Evolutionary conservation across 148 eudicot genomes (phyloP).

Genomic region (Bassia scoparia): DNA sequence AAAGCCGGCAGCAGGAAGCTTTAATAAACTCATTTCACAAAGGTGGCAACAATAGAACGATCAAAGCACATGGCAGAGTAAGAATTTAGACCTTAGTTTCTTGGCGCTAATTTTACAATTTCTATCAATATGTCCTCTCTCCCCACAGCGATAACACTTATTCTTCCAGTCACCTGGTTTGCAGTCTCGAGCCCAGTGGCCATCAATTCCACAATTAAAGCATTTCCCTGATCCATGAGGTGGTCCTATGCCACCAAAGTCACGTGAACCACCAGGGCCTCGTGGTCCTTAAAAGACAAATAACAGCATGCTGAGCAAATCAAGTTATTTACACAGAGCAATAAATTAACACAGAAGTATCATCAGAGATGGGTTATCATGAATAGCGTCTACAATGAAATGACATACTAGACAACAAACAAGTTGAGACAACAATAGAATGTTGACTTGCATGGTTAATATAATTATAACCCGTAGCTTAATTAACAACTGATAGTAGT

Average conservation of each 20-base stretch:
- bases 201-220: constrained; percentile 95
- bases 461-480: no score
- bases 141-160: constrained; percentile 95
- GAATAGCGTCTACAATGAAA: no score
- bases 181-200: constrained; percentile 97
- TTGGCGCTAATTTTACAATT: constrained; percentile 88
- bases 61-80: not conserved
- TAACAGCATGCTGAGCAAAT: not conserved
- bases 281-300: constrained; percentile 55
- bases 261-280: constrained; percentile 75
- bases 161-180: constrained; percentile 98
- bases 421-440: no score
- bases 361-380: no score
- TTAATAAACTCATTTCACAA: not conserved
- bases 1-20: not conserved
- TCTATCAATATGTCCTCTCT: constrained; percentile 85
- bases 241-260: constrained; percentile 71
- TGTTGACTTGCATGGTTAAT: no score
- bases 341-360: not conserved
- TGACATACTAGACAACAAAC: no score
- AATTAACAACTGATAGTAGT: no score
- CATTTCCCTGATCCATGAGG: constrained; percentile 89
- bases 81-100: constrained; percentile 41
- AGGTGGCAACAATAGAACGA: not conserved
- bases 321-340: not conserved